These are phyloP conservation scores for Saccharomycopsis phalli DNA, from an alignment of 1,139 yeast genomes.

Conservation along the genomic window DNA sequence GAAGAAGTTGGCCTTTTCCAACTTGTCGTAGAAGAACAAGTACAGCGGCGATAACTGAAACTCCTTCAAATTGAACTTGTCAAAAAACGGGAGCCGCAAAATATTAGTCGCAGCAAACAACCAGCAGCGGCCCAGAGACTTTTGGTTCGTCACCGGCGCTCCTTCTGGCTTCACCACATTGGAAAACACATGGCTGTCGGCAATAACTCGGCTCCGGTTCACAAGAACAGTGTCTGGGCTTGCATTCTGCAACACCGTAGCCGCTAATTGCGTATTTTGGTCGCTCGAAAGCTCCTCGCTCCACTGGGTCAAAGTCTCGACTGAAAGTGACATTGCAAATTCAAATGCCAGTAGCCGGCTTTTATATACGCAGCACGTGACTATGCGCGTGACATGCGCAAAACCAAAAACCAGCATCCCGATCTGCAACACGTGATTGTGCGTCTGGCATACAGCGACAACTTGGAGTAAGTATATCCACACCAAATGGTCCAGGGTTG, in stretches of 20 bases:
- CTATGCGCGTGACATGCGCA: too few relatives aligned
- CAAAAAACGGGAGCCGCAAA: slow-evolving; percentile 53
- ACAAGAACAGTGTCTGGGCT: slow-evolving; percentile 30
- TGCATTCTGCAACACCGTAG: slow-evolving; percentile 31
- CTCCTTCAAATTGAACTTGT: slow-evolving; percentile 54
- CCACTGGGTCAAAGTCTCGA: slow-evolving; percentile 7
- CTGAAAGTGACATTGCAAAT: slow-evolving; percentile 11
- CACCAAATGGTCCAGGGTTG: too few relatives aligned
- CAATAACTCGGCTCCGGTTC: slow-evolving; percentile 26
- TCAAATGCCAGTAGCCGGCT: too few relatives aligned
- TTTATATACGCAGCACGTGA: too few relatives aligned
- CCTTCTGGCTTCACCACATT: slow-evolving; percentile 52
- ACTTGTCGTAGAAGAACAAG: slow-evolving; percentile 63
- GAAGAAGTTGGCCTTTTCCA: slow-evolving; percentile 69
- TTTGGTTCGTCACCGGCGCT: slow-evolving; percentile 65
- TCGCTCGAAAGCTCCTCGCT: slow-evolving; percentile 8
- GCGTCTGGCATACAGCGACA: too few relatives aligned
- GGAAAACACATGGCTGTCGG: slow-evolving; percentile 38
- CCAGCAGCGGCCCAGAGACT: slow-evolving; percentile 78
- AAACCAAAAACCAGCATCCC: too few relatives aligned
- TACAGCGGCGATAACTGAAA: slow-evolving; percentile 70
- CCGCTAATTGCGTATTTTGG: slow-evolving; percentile 28
- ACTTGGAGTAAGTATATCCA: too few relatives aligned
- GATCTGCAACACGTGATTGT: too few relatives aligned
- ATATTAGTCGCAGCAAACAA: slow-evolving; percentile 74